Evolutionary conservation across 805 yeast genomes (phyloP).

Genomic region (Zygosaccharomyces lentus): DNA sequence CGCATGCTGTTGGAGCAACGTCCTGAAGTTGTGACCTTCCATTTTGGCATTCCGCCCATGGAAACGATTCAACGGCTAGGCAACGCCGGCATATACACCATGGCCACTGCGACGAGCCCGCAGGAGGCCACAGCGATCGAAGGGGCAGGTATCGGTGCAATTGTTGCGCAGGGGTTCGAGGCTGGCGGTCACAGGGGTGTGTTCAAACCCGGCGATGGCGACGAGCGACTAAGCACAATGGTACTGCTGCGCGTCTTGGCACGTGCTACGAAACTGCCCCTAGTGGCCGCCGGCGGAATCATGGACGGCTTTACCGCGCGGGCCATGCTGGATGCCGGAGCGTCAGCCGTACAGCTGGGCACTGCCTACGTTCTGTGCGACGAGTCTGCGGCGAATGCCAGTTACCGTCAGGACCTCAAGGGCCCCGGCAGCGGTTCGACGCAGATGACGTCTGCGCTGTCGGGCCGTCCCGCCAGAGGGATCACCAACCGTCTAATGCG

Average conservation of each 20-base stretch:
- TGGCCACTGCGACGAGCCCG: slow-evolving; percentile 46
- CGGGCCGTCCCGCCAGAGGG: slow-evolving; percentile 3
- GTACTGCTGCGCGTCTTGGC: slow-evolving; percentile 20
- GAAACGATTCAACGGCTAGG: slow-evolving; percentile 36
- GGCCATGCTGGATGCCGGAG: slow-evolving; percentile 39
- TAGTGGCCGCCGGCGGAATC: slow-evolving; percentile 56
- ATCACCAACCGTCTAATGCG: neutral
- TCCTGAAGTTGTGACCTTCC: slow-evolving; percentile 51
- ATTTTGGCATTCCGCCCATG: slow-evolving; percentile 45
- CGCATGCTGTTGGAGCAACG: slow-evolving; percentile 11
- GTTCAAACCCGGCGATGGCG: slow-evolving; percentile 33
- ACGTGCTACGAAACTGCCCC: slow-evolving; percentile 17
- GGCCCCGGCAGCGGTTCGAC: neutral
- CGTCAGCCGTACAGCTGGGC: slow-evolving; percentile 54
- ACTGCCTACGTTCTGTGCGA: slow-evolving; percentile 35
- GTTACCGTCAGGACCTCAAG: slow-evolving; percentile 3
- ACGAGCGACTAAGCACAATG: slow-evolving; percentile 36
- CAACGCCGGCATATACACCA: slow-evolving; percentile 38
- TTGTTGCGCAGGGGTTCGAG: slow-evolving; percentile 54
- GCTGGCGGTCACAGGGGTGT: slow-evolving; percentile 67
- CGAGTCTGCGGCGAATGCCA: slow-evolving; percentile 1
- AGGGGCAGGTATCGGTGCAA: slow-evolving; percentile 41
- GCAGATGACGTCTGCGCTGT: neutral
- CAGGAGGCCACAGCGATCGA: slow-evolving; percentile 39
- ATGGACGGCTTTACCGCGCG: slow-evolving; percentile 33